Conservation (phyloP, 441 rosid genomes). For the Cnidoscolus chayamansa region DNA sequence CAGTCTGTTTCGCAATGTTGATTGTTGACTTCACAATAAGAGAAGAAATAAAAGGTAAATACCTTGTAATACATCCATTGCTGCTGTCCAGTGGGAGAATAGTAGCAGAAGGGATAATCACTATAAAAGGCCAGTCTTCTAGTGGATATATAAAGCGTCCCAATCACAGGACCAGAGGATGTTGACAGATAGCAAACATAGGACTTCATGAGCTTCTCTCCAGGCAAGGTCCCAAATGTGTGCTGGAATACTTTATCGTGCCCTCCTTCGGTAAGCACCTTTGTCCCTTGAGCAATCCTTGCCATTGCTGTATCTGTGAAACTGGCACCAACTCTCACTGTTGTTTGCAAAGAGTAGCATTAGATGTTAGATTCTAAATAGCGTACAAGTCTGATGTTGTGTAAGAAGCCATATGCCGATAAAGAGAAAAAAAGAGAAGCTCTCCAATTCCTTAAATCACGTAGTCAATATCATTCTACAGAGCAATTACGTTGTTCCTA, state of each 20-base stretch:
- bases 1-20: not conserved
- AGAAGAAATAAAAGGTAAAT: constrained; percentile 7
- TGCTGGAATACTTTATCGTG: constrained; percentile 63
- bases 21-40: not conserved
- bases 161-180: constrained; percentile 67
- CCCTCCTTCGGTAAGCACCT: constrained; percentile 74
- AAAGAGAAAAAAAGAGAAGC: not conserved
- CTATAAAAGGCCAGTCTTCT: constrained; percentile 62
- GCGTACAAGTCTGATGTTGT: not conserved
- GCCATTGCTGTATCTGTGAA: constrained; percentile 74
- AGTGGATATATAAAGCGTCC: constrained; percentile 66
- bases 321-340: constrained; percentile 66
- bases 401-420: not conserved
- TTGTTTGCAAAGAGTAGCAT: not conserved
- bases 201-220: constrained; percentile 68
- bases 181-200: constrained; percentile 80
- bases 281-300: constrained; percentile 71
- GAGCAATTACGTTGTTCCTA: not conserved
- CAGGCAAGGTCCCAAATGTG: constrained; percentile 45
- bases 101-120: constrained; percentile 51
- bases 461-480: not conserved
- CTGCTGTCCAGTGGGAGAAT: constrained; percentile 47
- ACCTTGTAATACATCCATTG: constrained; percentile 75
- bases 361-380: not conserved
- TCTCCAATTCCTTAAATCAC: not conserved